Evolutionary conservation across 1,284 basidiomycete genomes (phyloP), one percentile per base, ranked within the genome.

Genomic region (Cutaneotrichosporon dermatis): DNA sequence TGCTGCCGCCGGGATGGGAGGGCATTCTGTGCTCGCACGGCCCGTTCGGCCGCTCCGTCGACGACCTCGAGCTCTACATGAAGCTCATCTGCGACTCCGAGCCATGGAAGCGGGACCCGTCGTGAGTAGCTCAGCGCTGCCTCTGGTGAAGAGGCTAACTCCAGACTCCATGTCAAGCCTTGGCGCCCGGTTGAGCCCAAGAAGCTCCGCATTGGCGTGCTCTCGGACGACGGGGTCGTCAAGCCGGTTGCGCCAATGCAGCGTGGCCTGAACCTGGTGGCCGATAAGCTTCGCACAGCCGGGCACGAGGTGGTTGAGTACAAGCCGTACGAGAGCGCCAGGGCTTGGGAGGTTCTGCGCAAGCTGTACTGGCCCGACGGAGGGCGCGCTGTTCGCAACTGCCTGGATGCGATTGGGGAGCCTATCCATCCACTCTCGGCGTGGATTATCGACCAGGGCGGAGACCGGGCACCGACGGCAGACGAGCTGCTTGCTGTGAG

Each of bases 151-250:
- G n/a, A n/a, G n/a, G 53, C 49, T 35, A 39, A 50, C 40, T 43
- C 2, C 6, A 15, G 39, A 11, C 13, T 39, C 8, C 58, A 15
- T 36, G 57, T 53, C 33, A 39, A 39, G 40, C 51, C 51, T 2
- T 53, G 51, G 51, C 67, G 65, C 34, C 78, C 79, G 1, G 71
- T 69, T 6, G 69, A 73, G 13, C 76, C 78, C 0, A 71, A 77
- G 44, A 60, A 67, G 52, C 69, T 72, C 0, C 61, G 70, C n/a
- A 64, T 79, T 16, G 80, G 76, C 0, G 69, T 79, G 35, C 72
- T 80, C 67, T 66, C 70, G 61, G 67, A 78, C 46, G 79, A 81
- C 62, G 76, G 77, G 0, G 60, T 76, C 1, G 71, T 79, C 33
- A 66, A 61, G 16, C 78, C 79, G 2, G 71, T 70, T 6, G 69